A percentile compares a stretch with the other conserved stretches of the same genome.
These are phyloP conservation scores for Didymosphaeria variabile DNA, from an alignment of 2,329 filamentous ascomycete genomes.

Conservation along the genomic window DNA sequence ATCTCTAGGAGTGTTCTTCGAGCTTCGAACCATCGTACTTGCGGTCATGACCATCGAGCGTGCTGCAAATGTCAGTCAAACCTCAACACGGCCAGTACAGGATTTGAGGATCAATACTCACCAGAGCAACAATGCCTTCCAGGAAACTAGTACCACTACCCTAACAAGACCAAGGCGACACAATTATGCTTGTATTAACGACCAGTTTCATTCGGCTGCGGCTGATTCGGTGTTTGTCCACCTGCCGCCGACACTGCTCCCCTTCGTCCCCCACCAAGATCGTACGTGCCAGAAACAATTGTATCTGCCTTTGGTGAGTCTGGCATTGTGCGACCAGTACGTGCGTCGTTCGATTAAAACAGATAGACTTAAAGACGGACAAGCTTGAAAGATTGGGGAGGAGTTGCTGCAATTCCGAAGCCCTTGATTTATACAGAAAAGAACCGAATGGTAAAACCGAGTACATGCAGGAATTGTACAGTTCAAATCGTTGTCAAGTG, in stretches of 20 bases:
- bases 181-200: background rate
- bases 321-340: background rate
- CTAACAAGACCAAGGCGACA: background rate
- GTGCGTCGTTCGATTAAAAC: background rate
- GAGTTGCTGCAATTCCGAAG: background rate
- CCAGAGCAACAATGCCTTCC: background rate
- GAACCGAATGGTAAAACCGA: background rate
- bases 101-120: background rate
- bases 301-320: background rate
- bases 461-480: too few species aligned
- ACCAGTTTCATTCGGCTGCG: background rate
- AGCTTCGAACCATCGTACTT: background rate
- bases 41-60: background rate
- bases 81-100: background rate
- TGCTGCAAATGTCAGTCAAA: background rate
- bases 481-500: background rate
- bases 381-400: background rate
- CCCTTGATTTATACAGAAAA: background rate
- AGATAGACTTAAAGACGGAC: too few species aligned
- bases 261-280: conserved; percentile 12
- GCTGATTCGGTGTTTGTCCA: background rate
- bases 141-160: background rate
- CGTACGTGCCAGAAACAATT: conserved; percentile 13
- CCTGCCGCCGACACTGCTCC: conserved; percentile 12
- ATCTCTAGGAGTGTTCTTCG: background rate